Evolutionary conservation across 306 rosid species (phyloP), one percentile per base, ranked within the genome.

Genomic region (Mimosa pudica): DNA sequence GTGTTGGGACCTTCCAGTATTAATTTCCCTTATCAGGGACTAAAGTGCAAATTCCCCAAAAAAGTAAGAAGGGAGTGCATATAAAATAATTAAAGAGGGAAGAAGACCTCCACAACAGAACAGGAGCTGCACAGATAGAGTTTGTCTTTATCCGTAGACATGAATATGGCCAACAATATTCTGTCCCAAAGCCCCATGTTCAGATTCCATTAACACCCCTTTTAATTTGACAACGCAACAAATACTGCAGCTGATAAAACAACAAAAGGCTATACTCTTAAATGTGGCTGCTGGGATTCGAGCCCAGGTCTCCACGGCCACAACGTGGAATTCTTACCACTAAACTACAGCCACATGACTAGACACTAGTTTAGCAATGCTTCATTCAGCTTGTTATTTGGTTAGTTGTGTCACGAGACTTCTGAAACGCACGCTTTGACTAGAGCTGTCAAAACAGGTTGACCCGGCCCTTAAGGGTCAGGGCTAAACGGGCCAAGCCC

Each of bases 161-260:
- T 46, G 4, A 42, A 61, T 24, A 58, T 36, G 3, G 20, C n/a
- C 4, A 18, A 69, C 52, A n/a, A 80, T 73, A 86, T 86, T 84
- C 82, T 77, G 61, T n/a, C 82, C 82, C 81, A 68, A 76, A 75
- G 84, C 75, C 61, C 32, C 49, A 49, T 24, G 42, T 8, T 2
- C 14, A 20, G 51, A 67, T 67, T n/a, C 51, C 51, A 41, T 41
- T 8, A 67, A 41, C 14, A 1, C 3, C 33, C 11, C 1, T 38
- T 38, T 35, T 38, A 38, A 3, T 38, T 38, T 38, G 42, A 38
- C 5, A 24, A 24, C 30, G 30, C 30, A 24, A 38, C 42, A 38
- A 38, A 13, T 13, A 11, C 2, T 2, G 30, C 30, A 47, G 52
- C 2, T 47, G 0, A 47, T 10, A 47, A 47, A 10, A 48, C 52